phyloP scores from a whole-genome alignment of 2,329 filamentous ascomycete species.

The Phialophora chinensis region DNA sequence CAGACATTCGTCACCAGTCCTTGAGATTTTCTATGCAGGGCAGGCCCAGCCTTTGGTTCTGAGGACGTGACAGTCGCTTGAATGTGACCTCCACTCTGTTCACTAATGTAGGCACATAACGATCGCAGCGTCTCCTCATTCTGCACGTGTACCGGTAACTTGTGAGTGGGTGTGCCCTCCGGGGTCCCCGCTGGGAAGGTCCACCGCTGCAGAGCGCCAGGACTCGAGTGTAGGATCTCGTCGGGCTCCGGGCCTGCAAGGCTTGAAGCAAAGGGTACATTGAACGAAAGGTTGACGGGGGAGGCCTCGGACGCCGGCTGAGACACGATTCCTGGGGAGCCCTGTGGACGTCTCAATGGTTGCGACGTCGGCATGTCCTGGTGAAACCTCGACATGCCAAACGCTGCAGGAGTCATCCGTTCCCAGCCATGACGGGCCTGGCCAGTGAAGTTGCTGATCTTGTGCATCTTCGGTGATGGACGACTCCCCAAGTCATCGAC shows the following conservation, averaged over 20 bases:
- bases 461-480: conserved; percentile 61
- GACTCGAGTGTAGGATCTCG: conserved; percentile 91
- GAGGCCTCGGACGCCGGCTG: conserved; percentile 75
- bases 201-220: conserved; percentile 87
- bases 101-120: conserved; percentile 81
- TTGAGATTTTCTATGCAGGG: conserved; percentile 56
- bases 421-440: conserved; percentile 71
- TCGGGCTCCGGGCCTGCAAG: conserved; percentile 90
- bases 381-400: conserved; percentile 66
- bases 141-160: conserved; percentile 87
- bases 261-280: conserved; percentile 92
- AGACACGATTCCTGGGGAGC: conserved; percentile 59
- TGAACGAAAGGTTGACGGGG: conserved; percentile 92
- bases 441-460: conserved; percentile 71
- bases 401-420: conserved; percentile 68
- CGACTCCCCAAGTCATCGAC: conserved; percentile 40
- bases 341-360: conserved; percentile 62
- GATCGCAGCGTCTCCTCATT: conserved; percentile 80
- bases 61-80: conserved; percentile 85
- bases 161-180: conserved; percentile 82
- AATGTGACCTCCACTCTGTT: conserved; percentile 70
- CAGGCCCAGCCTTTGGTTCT: conserved; percentile 70
- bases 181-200: conserved; percentile 87
- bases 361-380: conserved; percentile 59
- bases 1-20: conserved; percentile 83